phyloP scores from a whole-genome alignment of 129 eudicot genomes.

The Kitagawia praeruptora region DNA sequence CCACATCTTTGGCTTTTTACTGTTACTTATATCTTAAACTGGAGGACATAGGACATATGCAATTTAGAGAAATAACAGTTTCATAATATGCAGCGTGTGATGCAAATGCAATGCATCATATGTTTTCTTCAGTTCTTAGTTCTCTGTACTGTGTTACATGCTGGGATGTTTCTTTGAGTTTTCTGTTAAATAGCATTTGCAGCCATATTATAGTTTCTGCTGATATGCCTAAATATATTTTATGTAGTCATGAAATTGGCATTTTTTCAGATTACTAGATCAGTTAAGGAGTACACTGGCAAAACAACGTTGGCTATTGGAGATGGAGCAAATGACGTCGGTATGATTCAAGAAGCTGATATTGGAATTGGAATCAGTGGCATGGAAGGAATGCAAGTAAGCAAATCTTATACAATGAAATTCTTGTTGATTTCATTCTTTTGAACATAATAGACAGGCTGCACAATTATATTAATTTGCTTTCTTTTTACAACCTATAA shows the following conservation, averaged over 20 bases:
- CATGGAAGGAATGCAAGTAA: slow-evolving; percentile 66
- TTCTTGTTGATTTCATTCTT: not conserved
- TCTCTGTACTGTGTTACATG: not conserved
- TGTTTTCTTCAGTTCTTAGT: not conserved
- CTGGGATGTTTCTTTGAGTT: not conserved
- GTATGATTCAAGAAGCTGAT: slow-evolving; percentile 62
- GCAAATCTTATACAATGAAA: not conserved
- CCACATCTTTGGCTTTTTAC: not conserved
- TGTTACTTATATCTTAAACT: not conserved
- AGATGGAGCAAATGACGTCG: slow-evolving; percentile 58
- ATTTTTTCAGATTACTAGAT: slow-evolving; percentile 37
- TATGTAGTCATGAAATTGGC: slow-evolving; percentile 6
- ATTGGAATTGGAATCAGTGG: slow-evolving; percentile 56
- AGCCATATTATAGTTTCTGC: not conserved
- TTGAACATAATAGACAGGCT: not conserved
- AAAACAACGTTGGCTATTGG: slow-evolving; percentile 48
- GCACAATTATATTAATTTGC: not conserved
- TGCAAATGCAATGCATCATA: not conserved
- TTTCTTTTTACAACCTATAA: not conserved
- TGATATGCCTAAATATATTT: not conserved
- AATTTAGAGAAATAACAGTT: not conserved
- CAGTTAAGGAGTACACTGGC: slow-evolving; percentile 39
- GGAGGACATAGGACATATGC: not conserved
- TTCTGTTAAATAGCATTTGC: not conserved
- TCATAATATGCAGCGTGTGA: not conserved